Evolutionary conservation across 2,329 filamentous ascomycete genomes (phyloP).

Genomic region (Exophiala alcalophila): DNA sequence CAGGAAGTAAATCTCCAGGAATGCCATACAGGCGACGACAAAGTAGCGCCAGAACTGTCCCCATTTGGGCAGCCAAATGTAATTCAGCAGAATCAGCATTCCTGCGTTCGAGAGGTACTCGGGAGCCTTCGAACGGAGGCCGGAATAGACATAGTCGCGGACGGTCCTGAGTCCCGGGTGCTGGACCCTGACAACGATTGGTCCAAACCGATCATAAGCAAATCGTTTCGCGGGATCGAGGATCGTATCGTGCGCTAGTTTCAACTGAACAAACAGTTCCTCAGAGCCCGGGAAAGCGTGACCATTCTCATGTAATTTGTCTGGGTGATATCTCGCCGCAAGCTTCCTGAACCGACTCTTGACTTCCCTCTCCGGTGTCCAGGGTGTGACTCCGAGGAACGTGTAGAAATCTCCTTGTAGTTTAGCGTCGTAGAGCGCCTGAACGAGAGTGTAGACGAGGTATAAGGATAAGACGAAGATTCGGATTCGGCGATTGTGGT

Average conservation of each 20-base stretch:
- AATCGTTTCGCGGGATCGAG: conserved; percentile 73
- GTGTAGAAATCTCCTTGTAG: conserved; percentile 73
- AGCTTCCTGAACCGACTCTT: conserved; percentile 82
- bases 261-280: conserved; percentile 73
- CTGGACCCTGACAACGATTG: conserved; percentile 63
- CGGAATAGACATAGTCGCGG: conserved; percentile 68
- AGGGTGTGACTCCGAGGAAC: conserved; percentile 66
- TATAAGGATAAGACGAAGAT: conserved; percentile 79
- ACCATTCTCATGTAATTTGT: conserved; percentile 60
- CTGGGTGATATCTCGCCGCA: conserved; percentile 69
- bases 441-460: conserved; percentile 87
- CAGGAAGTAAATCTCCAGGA: conserved; percentile 57
- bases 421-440: conserved; percentile 79
- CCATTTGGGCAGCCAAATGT: conserved; percentile 29
- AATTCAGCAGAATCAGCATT: conserved; percentile 31
- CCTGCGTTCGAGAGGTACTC: conserved; percentile 41
- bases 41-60: conserved; percentile 49
- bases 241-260: conserved; percentile 77
- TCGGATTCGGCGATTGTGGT: conserved; percentile 78
- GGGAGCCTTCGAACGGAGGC: conserved; percentile 50
- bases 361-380: conserved; percentile 68
- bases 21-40: conserved; percentile 53
- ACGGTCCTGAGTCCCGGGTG: conserved; percentile 49
- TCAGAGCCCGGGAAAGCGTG: conserved; percentile 31
- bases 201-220: conserved; percentile 86